Evolutionary conservation across 2,329 filamentous ascomycete genomes (phyloP).

Genomic region (Peltaster fructicola): DNA sequence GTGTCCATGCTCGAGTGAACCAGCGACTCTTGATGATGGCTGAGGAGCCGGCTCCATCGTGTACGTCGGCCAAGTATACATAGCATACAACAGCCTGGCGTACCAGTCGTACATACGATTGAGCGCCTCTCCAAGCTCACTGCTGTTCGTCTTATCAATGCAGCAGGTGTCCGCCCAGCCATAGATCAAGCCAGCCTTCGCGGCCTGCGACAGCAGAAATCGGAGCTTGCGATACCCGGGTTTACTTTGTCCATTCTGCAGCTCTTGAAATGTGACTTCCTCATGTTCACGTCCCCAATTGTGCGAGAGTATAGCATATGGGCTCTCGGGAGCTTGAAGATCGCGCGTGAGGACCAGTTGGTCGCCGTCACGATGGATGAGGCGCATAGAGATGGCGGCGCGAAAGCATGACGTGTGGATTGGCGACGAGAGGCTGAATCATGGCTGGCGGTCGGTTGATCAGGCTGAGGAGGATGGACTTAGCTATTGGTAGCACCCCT

Average conservation of each 20-base stretch:
- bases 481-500: no score
- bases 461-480: no score
- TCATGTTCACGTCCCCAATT: constrained; percentile 15
- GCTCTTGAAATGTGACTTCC: constrained; percentile 8
- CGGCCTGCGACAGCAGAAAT: constrained; percentile 4
- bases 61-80: constrained; percentile 1
- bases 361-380: no score
- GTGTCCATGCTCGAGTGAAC: constrained; percentile 9
- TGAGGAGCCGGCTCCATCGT: neutral
- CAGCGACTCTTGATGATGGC: constrained; percentile 4
- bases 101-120: constrained; percentile 4
- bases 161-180: constrained; percentile 6
- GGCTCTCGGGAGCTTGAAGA: no score
- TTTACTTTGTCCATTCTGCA: constrained; percentile 1
- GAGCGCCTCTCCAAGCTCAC: constrained; percentile 4
- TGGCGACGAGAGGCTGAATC: no score
- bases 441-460: no score
- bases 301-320: constrained; percentile 21
- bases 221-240: constrained; percentile 14
- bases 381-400: no score
- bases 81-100: constrained; percentile 3
- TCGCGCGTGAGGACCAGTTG: no score
- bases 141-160: constrained; percentile 4
- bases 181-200: no score
- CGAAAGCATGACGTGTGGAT: no score